Base-by-base conservation (phyloP, 352 stramenopile species). In the Thalassiosira sp. region DNA sequence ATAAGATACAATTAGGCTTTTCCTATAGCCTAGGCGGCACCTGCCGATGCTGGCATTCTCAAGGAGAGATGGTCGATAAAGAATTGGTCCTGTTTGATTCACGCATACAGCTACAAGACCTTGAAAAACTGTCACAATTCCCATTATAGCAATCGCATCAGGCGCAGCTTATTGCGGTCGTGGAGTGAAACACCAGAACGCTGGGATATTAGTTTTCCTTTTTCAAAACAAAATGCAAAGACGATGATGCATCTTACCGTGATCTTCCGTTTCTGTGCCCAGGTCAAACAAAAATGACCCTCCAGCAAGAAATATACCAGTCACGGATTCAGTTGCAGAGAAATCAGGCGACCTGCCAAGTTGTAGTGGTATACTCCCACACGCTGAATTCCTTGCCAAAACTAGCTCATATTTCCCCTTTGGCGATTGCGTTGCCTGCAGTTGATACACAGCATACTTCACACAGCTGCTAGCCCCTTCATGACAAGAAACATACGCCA, bases 261-360 rank as follows among this genome's bases (percentile, higher is more conserved):
- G 20, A 35, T 63, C 18, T 37, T 46, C 24, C 46, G 31, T 13
- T 25, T 63, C 28, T 40, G 27, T 42, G 22, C 61, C 27, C 20
- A 82, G 54, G 2, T 82, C 27, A 63, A 75, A 82, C 18, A 53
- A 45, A 66, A 77, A 75, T 5, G 66, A 75, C 40, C 66, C 74
- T 65, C 66, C 67, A 35, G 74, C 74, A 52, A 82, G 53, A 73
- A 82, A 82, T 16, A 78, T 56, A 27, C 66, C 67, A 64, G 37
- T 72, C 1, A 73, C 27, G n/a, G 46, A 62, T 64, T 79, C 71
- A 33, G 42, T 28, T 58, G 35, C 13, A 54, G 16, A 57, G 7
- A 56, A 33, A 54, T 70, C 53, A 37, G 28, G 51, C 16, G 48
- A 59, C 16, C 27, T 58, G 13, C 20, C 43, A 33, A 52, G 13